Percentiles rank a stretch among this genome's conserved stretches.
Evolutionary conservation across 2,329 filamentous ascomycete species (phyloP).

Genomic region (Neofusicoccum cordaticola): DNA sequence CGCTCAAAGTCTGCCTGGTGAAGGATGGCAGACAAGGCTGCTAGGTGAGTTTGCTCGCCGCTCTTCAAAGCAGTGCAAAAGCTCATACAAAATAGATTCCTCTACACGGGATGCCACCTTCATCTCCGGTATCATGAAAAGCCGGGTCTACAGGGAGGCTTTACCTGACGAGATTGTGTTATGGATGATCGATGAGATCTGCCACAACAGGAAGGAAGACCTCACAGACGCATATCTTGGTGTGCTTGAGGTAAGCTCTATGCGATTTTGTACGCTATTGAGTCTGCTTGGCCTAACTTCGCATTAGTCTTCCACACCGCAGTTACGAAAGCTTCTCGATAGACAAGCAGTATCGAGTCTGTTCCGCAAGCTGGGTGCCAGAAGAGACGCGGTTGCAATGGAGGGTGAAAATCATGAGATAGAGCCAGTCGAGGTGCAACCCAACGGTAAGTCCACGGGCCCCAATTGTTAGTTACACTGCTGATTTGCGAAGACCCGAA

Average conservation of each 20-base stretch:
- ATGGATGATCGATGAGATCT: conserved; percentile 44
- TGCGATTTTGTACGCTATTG: neutral
- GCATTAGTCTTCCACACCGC: neutral
- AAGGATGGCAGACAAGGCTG: conserved; percentile 4
- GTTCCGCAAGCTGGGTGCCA: neutral
- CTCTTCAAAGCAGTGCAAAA: neutral
- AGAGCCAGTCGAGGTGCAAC: neutral
- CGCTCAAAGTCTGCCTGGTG: conserved; percentile 25
- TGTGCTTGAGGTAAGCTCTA: conserved; percentile 27
- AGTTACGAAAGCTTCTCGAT: conserved; percentile 3
- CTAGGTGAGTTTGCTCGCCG: neutral
- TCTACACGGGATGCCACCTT: conserved; percentile 38
- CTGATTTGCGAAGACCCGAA: conserved; percentile 12
- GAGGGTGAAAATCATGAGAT: neutral
- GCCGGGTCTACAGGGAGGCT: conserved; percentile 35
- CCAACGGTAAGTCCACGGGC: neutral
- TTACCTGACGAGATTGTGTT: conserved; percentile 38
- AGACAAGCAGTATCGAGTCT: neutral
- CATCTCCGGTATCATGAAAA: conserved; percentile 40
- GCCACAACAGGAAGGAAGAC: conserved; percentile 26
- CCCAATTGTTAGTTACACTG: neutral
- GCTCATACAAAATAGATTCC: neutral
- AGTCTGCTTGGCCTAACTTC: neutral
- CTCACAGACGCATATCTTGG: conserved; percentile 37
- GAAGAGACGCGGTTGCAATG: neutral